Evolutionary conservation across 2,329 filamentous ascomycete species (phyloP).

Genomic region (Colletotrichum chlorophyti): DNA sequence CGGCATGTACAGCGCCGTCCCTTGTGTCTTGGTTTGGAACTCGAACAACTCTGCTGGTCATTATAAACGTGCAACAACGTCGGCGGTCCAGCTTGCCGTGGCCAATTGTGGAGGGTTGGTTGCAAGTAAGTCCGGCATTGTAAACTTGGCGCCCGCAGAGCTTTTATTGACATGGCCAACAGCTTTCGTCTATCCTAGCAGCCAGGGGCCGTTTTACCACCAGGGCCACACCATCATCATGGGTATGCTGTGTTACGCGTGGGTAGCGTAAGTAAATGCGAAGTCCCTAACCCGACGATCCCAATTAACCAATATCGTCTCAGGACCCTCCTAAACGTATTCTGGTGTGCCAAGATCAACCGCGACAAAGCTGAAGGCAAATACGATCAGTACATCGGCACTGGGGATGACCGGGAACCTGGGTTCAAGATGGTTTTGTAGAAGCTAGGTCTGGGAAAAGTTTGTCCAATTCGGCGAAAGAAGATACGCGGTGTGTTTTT

Average conservation of each 20-base stretch:
- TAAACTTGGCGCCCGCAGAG: accelerated
- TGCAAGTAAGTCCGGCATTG: constrained; percentile 49
- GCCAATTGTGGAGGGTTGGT: constrained; percentile 74
- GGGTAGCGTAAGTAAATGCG: constrained; percentile 63
- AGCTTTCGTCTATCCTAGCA: constrained; percentile 67
- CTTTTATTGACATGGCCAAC: neutral
- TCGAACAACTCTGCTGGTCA: constrained; percentile 73
- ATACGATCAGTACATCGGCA: constrained; percentile 62
- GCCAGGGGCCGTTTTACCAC: constrained; percentile 63
- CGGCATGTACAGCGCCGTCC: constrained; percentile 68
- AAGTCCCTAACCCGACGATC: neutral
- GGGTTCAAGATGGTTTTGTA: constrained; percentile 66
- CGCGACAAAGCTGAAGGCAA: constrained; percentile 66
- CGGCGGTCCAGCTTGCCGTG: constrained; percentile 69
- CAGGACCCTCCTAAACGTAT: constrained; percentile 66
- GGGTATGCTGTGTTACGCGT: constrained; percentile 65
- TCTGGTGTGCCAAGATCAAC: constrained; percentile 70
- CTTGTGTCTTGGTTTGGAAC: constrained; percentile 69
- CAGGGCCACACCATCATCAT: constrained; percentile 68
- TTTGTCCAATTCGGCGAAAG: too few relatives aligned
- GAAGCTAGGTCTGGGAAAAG: too few relatives aligned
- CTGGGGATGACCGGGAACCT: constrained; percentile 69
- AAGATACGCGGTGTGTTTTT: too few relatives aligned
- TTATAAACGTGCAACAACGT: constrained; percentile 73
- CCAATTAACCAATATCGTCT: neutral